Evolutionary conservation across 192 early-diverging fungal species (phyloP).

Genomic region (Coemansia sp.): DNA sequence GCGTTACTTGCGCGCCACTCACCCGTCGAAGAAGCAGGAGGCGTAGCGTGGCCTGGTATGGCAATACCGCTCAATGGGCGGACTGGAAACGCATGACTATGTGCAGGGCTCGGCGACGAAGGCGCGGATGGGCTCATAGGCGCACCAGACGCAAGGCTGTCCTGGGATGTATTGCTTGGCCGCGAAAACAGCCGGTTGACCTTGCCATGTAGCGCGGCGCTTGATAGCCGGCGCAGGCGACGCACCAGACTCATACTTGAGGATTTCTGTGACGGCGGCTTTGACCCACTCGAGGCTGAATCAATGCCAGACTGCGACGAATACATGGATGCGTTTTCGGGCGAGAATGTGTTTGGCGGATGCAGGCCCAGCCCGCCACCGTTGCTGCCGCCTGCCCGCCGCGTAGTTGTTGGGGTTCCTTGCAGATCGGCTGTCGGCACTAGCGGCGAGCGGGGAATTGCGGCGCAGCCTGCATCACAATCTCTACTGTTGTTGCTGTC

Average conservation of each 20-base stretch:
- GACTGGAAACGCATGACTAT: neutral
- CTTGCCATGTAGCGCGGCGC: constrained; percentile 44
- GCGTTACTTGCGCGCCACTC: constrained; percentile 23
- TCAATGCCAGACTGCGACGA: constrained; percentile 30
- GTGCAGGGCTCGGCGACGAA: constrained; percentile 11
- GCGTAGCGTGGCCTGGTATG: neutral
- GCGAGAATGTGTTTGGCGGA: constrained; percentile 30
- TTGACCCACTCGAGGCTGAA: constrained; percentile 39
- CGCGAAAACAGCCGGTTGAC: constrained; percentile 51
- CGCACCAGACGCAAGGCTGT: constrained; percentile 29
- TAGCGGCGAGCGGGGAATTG: constrained; percentile 1
- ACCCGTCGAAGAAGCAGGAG: constrained; percentile 1
- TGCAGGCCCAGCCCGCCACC: constrained; percentile 32
- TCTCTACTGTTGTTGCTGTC: constrained; percentile 3
- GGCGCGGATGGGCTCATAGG: constrained; percentile 20
- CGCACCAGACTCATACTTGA: constrained; percentile 42
- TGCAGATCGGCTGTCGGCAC: constrained; percentile 10
- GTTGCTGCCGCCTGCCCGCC: constrained; percentile 24
- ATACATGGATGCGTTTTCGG: constrained; percentile 37
- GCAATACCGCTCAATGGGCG: neutral
- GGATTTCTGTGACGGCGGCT: constrained; percentile 48
- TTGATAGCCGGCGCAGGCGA: constrained; percentile 44
- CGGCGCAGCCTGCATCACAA: neutral
- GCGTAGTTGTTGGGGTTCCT: constrained; percentile 23
- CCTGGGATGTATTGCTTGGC: constrained; percentile 41